Evolutionary conservation across 768 basidiomycete genomes (phyloP).

Genomic region (Rhizopogon salebrosus): DNA sequence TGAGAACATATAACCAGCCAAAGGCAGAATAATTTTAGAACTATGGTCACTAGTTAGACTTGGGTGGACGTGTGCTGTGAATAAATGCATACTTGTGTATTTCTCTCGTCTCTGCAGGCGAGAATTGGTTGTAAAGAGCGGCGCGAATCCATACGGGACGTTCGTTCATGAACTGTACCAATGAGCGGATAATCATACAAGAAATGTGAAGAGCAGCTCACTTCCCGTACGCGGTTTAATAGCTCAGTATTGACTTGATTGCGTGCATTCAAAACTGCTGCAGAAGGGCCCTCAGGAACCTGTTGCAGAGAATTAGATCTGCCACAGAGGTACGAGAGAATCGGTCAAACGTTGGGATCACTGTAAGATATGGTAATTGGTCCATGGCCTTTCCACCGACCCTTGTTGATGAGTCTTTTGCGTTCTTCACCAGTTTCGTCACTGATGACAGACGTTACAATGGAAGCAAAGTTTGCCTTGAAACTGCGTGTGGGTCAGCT

Average conservation of each 20-base stretch:
- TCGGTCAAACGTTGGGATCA: constrained; percentile 40
- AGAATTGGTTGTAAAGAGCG: constrained; percentile 80
- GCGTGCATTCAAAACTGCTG: constrained; percentile 56
- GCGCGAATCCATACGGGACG: constrained; percentile 89
- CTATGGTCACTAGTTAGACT: constrained; percentile 32
- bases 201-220: constrained; percentile 16
- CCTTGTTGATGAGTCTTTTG: constrained; percentile 77
- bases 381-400: constrained; percentile 83
- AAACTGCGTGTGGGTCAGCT: constrained; percentile 41
- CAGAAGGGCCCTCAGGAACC: constrained; percentile 65
- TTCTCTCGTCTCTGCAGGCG: constrained; percentile 58
- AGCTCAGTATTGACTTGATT: constrained; percentile 50
- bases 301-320: constrained; percentile 18
- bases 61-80: not conserved
- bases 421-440: constrained; percentile 78
- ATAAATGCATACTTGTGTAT: constrained; percentile 63
- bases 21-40: constrained; percentile 74
- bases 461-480: constrained; percentile 72
- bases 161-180: constrained; percentile 56
- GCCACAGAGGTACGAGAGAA: not conserved
- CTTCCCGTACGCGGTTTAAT: constrained; percentile 50
- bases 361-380: constrained; percentile 65
- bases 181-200: constrained; percentile 12
- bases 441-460: constrained; percentile 59
- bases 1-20: constrained; percentile 83